Percentiles rank a stretch among this genome's conserved stretches.
phyloP scores from a whole-genome alignment of 1,284 basidiomycete genomes.

The Polyporus tsugae region DNA sequence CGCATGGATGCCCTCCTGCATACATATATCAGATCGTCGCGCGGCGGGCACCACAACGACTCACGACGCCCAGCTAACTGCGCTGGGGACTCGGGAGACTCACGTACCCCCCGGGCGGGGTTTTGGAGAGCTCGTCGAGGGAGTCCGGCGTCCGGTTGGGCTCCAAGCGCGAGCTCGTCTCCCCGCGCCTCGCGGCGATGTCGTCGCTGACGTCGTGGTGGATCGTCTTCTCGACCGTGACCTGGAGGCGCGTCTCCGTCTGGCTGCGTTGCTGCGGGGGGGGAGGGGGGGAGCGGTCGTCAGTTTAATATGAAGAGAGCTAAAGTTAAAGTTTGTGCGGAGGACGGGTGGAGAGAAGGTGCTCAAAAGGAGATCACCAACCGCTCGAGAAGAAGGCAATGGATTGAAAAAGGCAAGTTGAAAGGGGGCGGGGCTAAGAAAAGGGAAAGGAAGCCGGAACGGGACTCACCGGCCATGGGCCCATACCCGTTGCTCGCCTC shows the following conservation, averaged over 20 bases:
- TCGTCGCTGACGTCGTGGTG: constrained; percentile 33
- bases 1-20: too few relatives aligned
- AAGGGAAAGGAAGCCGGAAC: neutral
- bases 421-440: neutral
- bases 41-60: too few relatives aligned
- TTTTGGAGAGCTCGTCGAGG: neutral
- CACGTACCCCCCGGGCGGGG: neutral
- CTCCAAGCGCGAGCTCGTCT: neutral
- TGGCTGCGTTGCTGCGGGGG: constrained; percentile 23
- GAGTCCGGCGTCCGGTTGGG: neutral
- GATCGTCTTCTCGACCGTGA: constrained; percentile 45
- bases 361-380: neutral
- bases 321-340: neutral
- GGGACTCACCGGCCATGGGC: constrained; percentile 25
- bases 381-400: neutral
- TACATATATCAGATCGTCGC: too few relatives aligned
- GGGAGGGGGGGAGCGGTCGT: neutral
- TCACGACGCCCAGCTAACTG: neutral
- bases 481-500: constrained; percentile 14
- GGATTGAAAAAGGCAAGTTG: neutral
- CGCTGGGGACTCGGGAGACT: neutral
- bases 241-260: constrained; percentile 32
- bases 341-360: neutral
- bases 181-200: neutral
- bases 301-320: neutral